Evolutionary conservation across 495 filamentous ascomycete species (phyloP).

Genomic region (Penicillium alfredii): DNA sequence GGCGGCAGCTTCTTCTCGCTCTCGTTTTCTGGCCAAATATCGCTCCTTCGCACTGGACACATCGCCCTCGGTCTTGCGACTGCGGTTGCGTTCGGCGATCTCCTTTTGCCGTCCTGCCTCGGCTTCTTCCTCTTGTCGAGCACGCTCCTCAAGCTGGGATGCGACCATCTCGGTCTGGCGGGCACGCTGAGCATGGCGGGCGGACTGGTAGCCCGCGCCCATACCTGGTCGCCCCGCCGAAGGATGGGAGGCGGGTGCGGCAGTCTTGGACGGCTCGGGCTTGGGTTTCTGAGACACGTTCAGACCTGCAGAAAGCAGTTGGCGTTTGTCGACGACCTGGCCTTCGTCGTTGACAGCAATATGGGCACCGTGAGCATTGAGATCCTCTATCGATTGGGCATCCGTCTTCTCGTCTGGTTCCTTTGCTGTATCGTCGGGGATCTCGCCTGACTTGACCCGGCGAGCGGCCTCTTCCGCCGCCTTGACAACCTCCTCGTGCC

Average conservation of each 20-base stretch:
- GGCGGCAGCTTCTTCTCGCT: conserved; percentile 58
- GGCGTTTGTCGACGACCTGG: conserved; percentile 87
- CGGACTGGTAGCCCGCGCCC: conserved; percentile 32
- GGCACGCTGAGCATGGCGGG: conserved; percentile 58
- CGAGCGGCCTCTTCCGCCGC: conserved; percentile 61
- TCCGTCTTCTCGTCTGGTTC: conserved; percentile 57
- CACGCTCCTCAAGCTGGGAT: conserved; percentile 56
- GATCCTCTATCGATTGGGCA: conserved; percentile 64
- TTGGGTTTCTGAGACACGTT: conserved; percentile 68
- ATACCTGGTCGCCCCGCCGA: conserved; percentile 25
- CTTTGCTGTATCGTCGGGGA: conserved; percentile 20
- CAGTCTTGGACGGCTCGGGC: conserved; percentile 25
- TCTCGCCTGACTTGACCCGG: conserved; percentile 41
- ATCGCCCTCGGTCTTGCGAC: conserved; percentile 65
- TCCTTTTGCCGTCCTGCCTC: conserved; percentile 61
- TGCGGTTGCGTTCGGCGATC: conserved; percentile 68
- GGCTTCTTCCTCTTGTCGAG: conserved; percentile 72
- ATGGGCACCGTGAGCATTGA: conserved; percentile 61
- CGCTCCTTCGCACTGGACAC: conserved; percentile 82
- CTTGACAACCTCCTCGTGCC: conserved; percentile 63
- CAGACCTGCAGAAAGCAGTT: conserved; percentile 79
- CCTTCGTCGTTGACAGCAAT: conserved; percentile 89
- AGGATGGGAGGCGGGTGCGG: conserved; percentile 29
- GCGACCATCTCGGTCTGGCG: conserved; percentile 86
- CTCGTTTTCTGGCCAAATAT: conserved; percentile 77